A percentile compares a stretch with the other conserved stretches of the same genome.
Conservation (phyloP, 2,329 filamentous ascomycete genomes). For the Ceratocystis alfenasii region DNA sequence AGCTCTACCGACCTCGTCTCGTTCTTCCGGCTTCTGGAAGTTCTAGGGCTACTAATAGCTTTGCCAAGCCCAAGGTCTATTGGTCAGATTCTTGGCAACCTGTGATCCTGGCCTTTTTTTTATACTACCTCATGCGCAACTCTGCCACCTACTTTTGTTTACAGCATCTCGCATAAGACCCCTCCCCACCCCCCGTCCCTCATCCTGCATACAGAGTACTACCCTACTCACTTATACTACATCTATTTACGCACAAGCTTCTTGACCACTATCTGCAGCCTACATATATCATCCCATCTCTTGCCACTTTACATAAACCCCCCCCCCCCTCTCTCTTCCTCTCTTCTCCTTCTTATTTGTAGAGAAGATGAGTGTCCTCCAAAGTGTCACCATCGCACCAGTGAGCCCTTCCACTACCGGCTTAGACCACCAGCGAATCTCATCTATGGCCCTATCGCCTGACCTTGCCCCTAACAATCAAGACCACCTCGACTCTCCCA, state of each 20-base stretch:
- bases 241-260: neutral
- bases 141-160: constrained; percentile 6
- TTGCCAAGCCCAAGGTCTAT: constrained; percentile 18
- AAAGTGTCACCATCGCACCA: neutral
- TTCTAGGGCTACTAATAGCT: constrained; percentile 16
- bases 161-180: constrained; percentile 5
- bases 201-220: neutral
- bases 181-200: neutral
- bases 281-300: neutral
- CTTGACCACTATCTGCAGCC: neutral
- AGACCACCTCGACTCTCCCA: constrained; percentile 41
- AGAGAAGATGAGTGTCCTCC: constrained; percentile 3
- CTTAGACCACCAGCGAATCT: constrained; percentile 9
- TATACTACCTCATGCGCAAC: constrained; percentile 6
- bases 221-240: constrained; percentile 1
- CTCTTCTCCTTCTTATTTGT: neutral
- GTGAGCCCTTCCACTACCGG: neutral
- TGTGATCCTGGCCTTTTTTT: neutral
- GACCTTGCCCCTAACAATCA: constrained; percentile 24
- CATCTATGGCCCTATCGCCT: constrained; percentile 1
- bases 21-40: constrained; percentile 14
- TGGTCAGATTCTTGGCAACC: constrained; percentile 1
- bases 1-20: neutral
- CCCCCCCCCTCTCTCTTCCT: neutral
- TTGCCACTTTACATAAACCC: neutral